Conservation (phyloP, 108 stramenopile genomes). For the Fistulifera pelliculosa region DNA sequence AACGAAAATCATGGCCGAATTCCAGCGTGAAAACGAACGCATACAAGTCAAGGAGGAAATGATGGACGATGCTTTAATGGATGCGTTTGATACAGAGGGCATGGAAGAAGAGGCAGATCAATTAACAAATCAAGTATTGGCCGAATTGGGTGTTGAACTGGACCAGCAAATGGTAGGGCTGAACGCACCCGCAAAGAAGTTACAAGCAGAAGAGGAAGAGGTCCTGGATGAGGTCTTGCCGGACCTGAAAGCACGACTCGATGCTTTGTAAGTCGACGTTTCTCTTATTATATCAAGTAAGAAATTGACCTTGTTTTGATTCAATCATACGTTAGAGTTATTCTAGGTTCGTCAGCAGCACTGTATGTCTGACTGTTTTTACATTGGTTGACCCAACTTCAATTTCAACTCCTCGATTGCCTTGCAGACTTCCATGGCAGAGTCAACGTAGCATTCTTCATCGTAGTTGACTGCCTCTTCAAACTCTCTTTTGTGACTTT, state of each 20-base stretch:
- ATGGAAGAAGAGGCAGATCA: slow-evolving; percentile 71
- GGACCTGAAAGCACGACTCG: slow-evolving; percentile 67
- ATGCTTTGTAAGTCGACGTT: slow-evolving; percentile 76
- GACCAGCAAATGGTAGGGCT: slow-evolving; percentile 71
- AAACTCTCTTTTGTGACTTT: not conserved
- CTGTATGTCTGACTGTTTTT: no score
- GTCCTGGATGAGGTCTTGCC: slow-evolving; percentile 55
- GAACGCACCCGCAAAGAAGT: slow-evolving; percentile 45
- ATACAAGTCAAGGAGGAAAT: slow-evolving; percentile 66
- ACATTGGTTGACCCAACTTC: no score
- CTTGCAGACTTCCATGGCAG: slow-evolving; percentile 29
- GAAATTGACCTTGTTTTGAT: no score
- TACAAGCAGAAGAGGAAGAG: slow-evolving; percentile 46
- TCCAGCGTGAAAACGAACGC: slow-evolving; percentile 57
- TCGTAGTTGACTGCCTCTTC: slow-evolving; percentile 17
- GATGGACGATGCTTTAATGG: slow-evolving; percentile 77
- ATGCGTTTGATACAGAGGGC: slow-evolving; percentile 73
- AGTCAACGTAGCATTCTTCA: slow-evolving; percentile 40
- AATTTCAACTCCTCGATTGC: slow-evolving; percentile 29
- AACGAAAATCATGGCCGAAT: slow-evolving; percentile 59
- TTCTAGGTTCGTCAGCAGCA: no score
- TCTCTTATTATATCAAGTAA: no score
- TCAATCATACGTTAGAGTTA: no score
- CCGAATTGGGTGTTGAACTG: slow-evolving; percentile 79
- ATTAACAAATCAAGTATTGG: slow-evolving; percentile 66